Conservation (phyloP, 176 grass and related monocot species). For the Otatea glauca region DNA sequence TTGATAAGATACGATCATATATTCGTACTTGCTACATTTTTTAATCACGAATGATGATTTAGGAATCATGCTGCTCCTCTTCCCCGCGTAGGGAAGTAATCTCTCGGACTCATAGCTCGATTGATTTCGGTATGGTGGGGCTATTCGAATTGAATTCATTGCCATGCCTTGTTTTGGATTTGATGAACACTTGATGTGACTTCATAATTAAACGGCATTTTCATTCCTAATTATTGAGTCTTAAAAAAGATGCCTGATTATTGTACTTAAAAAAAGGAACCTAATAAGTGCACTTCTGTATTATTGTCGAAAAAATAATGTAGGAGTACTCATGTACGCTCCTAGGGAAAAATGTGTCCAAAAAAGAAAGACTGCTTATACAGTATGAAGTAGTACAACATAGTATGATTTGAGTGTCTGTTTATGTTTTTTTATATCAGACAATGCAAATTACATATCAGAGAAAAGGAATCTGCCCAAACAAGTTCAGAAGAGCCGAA, state of each 20-base stretch:
- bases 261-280: neutral
- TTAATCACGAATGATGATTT: neutral
- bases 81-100: neutral
- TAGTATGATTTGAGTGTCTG: neutral
- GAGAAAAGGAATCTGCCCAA: constrained; percentile 2
- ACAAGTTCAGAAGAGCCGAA: neutral
- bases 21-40: neutral
- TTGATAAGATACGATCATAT: neutral
- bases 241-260: neutral
- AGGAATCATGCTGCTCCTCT: neutral
- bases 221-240: neutral
- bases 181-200: neutral
- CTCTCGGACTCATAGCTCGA: neutral
- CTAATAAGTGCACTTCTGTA: no score
- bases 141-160: neutral
- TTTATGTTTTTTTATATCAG: neutral
- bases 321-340: no score
- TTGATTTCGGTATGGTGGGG: neutral
- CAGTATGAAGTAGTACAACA: neutral
- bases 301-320: no score
- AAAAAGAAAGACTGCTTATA: neutral
- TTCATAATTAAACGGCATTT: neutral
- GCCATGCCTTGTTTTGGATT: neutral
- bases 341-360: no score
- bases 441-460: neutral